Evolutionary conservation across 345 rosid genomes (phyloP).

Genomic region (Eucalyptus decipiens): DNA sequence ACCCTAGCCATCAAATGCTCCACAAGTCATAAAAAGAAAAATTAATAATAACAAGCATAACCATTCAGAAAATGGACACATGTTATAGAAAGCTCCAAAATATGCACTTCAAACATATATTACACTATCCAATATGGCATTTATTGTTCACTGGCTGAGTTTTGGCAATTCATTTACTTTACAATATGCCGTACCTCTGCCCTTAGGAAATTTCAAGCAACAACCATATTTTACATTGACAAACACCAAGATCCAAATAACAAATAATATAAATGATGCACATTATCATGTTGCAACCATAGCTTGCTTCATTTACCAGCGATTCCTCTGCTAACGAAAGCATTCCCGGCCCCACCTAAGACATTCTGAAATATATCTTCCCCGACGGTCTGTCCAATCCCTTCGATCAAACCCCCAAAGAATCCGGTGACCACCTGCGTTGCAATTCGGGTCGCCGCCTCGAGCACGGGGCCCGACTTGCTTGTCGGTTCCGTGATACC

Average conservation of each 20-base stretch:
- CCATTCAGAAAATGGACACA: neutral
- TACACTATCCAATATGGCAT: neutral
- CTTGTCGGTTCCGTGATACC: conserved; percentile 27
- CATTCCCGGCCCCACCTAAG: conserved; percentile 10
- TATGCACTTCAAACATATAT: neutral
- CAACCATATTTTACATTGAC: neutral
- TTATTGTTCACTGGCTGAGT: neutral
- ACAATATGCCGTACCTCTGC: neutral
- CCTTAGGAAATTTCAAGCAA: neutral
- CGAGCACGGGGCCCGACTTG: conserved; percentile 32
- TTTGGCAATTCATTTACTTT: neutral
- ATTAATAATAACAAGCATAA: neutral
- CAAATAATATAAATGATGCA: neutral
- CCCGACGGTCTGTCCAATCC: conserved; percentile 42
- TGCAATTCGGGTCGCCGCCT: conserved; percentile 48
- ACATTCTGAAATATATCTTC: conserved; percentile 27
- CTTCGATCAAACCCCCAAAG: conserved; percentile 75
- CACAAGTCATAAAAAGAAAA: neutral
- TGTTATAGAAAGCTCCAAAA: neutral
- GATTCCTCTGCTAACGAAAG: neutral
- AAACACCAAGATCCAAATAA: neutral
- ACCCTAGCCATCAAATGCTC: neutral
- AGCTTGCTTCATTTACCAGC: neutral
- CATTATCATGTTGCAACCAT: neutral
- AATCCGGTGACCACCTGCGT: conserved; percentile 56